Evolutionary conservation across 140 eudicot species (phyloP), one percentile per base, ranked within the genome.

Genomic region (Flaveria floridana): DNA sequence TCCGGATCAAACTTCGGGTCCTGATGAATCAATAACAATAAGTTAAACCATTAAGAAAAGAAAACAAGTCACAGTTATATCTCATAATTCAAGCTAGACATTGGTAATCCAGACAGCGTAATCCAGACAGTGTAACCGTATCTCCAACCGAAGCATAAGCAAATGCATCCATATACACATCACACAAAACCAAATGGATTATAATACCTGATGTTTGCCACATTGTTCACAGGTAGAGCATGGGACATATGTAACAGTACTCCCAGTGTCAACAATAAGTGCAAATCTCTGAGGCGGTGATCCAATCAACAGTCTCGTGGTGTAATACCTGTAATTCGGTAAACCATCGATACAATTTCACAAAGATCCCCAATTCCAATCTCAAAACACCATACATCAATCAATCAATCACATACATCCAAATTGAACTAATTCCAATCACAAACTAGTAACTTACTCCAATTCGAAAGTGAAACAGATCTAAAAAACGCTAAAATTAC

Each of bases 201-300:
- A 15, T n/a, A 21, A 68, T 63, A 94, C 99, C 96, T 94, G 96
- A 78, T 94, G 99, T 71, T 85, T 86, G 80, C 99, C 99, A 78
- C 99, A 94, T 83, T 88, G 91, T 75, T 94, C 85, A 79, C 99
- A 94, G 0, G 94, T 85, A 72, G 97, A 79, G 69, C 99, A 94
- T 0, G 99, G 99, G 59, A 94, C 99, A 83, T 90, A 94, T 3
- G 99, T 94, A 52, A 88, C 97, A 37, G 99, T 94, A 80, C 99
- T 94, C 68, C 99, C 99, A 14, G 97, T 94, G 52, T 94, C 97
- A 41, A 94, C 99, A 10, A 94, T 94, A 16, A 94, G 81, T 9
- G 99, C 96, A 69, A 94, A 94, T 57, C 79, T 81, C 87, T 94
- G 99, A 25, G 97, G 91, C 2, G 99, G 99, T 11, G 92, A 88